Evolutionary conservation across 1,139 yeast genomes (phyloP).

Genomic region (Saccharomyces hybrid): DNA sequence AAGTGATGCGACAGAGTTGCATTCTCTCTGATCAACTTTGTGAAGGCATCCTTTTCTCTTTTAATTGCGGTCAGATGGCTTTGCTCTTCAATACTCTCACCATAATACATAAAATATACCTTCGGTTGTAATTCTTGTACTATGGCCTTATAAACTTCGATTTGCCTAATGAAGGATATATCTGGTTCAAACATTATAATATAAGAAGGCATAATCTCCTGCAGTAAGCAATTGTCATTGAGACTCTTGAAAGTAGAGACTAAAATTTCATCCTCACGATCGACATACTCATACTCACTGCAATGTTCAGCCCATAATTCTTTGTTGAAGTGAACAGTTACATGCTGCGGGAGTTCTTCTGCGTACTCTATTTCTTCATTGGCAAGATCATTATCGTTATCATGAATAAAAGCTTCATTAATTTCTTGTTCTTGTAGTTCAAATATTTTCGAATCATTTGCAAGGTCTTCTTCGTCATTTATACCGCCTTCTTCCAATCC

Average conservation of each 20-base stretch:
- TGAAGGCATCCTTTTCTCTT: constrained; percentile 85
- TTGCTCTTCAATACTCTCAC: constrained; percentile 86
- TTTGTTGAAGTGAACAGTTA: background rate
- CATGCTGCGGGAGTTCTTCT: background rate
- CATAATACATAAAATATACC: constrained; percentile 81
- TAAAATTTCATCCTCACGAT: constrained; percentile 43
- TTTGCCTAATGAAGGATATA: constrained; percentile 67
- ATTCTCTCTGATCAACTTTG: constrained; percentile 76
- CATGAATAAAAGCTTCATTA: constrained; percentile 4
- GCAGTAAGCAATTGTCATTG: constrained; percentile 47
- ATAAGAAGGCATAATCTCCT: constrained; percentile 67
- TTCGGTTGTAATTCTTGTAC: constrained; percentile 49
- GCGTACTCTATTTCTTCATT: constrained; percentile 10
- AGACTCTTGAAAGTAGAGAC: constrained; percentile 53
- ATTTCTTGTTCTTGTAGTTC: background rate
- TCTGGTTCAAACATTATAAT: constrained; percentile 87
- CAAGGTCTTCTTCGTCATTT: background rate
- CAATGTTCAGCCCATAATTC: constrained; percentile 19
- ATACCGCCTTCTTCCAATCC: constrained; percentile 2
- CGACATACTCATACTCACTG: constrained; percentile 31
- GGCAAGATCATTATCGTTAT: constrained; percentile 11
- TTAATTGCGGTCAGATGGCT: constrained; percentile 64
- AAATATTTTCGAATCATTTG: constrained; percentile 8
- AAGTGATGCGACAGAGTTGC: constrained; percentile 69
- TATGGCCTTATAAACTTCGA: constrained; percentile 73